Evolutionary conservation across 1,284 basidiomycete species (phyloP).

Genomic region (Somion occarium): DNA sequence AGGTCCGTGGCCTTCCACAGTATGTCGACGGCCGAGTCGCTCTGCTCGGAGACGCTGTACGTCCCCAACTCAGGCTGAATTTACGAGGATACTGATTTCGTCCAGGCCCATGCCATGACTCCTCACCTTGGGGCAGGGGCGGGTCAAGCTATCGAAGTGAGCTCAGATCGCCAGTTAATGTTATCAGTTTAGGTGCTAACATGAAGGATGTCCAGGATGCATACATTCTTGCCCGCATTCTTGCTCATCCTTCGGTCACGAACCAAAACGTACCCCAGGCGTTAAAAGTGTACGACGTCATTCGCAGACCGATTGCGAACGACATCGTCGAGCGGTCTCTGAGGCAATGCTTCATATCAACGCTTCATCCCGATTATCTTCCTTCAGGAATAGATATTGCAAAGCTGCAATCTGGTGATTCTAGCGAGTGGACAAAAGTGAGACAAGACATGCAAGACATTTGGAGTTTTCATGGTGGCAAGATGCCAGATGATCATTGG

Average conservation of each 20-base stretch:
- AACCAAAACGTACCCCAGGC: background rate
- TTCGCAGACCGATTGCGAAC: background rate
- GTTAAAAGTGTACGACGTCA: background rate
- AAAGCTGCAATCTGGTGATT: background rate
- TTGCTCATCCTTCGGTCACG: background rate
- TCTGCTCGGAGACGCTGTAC: slow-evolving; percentile 42
- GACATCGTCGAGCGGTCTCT: background rate
- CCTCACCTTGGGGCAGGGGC: slow-evolving; percentile 50
- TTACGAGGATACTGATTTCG: background rate
- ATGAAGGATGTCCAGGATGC: background rate
- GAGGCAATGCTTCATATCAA: background rate
- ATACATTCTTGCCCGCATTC: background rate
- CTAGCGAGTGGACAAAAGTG: background rate
- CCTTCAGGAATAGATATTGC: background rate
- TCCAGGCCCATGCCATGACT: slow-evolving; percentile 46
- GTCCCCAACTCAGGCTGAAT: slow-evolving; percentile 4
- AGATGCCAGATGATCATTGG: background rate
- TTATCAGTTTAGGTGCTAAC: too few species aligned
- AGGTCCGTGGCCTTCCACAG: slow-evolving; percentile 32
- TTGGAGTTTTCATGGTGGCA: background rate
- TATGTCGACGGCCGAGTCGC: slow-evolving; percentile 34
- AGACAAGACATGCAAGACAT: background rate
- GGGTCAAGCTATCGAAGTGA: slow-evolving; percentile 51
- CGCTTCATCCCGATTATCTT: background rate
- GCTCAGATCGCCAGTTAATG: background rate